Base-by-base conservation (phyloP, 2,329 filamentous ascomycete genomes). In the Botrytis elliptica region DNA sequence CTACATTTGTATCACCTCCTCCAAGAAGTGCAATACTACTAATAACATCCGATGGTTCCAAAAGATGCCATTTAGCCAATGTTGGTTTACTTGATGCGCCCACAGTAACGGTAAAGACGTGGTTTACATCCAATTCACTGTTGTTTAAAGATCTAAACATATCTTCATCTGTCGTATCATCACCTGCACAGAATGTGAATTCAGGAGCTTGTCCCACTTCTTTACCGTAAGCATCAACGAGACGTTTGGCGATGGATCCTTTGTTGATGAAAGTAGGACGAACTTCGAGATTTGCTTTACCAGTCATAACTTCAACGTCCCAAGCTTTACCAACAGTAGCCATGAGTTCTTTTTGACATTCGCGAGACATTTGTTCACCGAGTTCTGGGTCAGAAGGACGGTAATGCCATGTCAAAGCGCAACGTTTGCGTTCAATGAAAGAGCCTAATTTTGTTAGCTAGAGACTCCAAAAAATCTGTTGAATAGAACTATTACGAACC, bases 231-330 rank as follows among this genome's bases (percentile, higher is more conserved):
- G 90, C 90, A 36, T 89, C 85, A 55, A 98, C 90, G 29, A 99
- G 87, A 9, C 91, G 90, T 84, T 94, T 95, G 25, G 91, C 93
- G 77, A 98, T 98, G 83, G 97, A 94, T 44, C 96, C 96, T 86
- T 99, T 99, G 87, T 98, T 98, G 84, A 99, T 94, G 80, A 97
- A 97, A 0, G 91, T 95, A 42, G 95, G 95, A n/a, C 96, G 91
- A 46, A 98, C 95, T 83, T 99, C 96, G 40, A 99, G 87, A 81
- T 98, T 98, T 75, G 95, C 95, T 85, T 98, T 99, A 79, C 96
- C 96, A 0, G 91, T 89, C 94, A 98, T 98, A 74, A 99, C 94
- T 79, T 98, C 95, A 5, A 98, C 93, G 66, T 97, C 94, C 88
- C 92, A 97, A 76, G 90, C 90, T 80, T 90, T 92, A 70, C 85